Evolutionary conservation across 495 filamentous ascomycete genomes (phyloP), one percentile per base, ranked within the genome.

Genomic region (Talaromyces proteolyticus): DNA sequence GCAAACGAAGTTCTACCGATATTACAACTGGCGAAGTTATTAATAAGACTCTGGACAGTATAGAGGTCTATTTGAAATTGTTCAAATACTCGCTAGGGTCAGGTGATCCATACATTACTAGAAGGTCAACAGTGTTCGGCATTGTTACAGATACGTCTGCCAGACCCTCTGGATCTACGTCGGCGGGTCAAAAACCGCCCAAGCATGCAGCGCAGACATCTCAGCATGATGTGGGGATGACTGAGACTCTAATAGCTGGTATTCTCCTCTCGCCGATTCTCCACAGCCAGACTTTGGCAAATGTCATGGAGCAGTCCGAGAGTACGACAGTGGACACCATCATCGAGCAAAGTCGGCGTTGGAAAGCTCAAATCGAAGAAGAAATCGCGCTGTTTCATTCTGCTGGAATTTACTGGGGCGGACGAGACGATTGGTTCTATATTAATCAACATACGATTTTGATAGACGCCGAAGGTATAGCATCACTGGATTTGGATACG

Each of bases 241-340:
- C 0, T 16, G 20, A 20, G 26, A 8, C 17, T 47, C 25, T 47
- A 19, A 12, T 47, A n/a, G 44, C 44, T 47, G 44, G 44, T 47
- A 24, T 18, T 47, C 44, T 20, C 7, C 44, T n/a, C 22, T 20
- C 29, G 14, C 14, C 21, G n/a, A n/a, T 36, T 14, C 29, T n/a
- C 29, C 29, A 14, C 10, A 36, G 6, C 8, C 26, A 22, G 7
- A 20, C 24, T 20, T 16, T 47, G 25, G 44, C 22, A 16, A 19
- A 47, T 34, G 26, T 47, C 29, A 16, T 36, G n/a, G 44, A 19
- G n/a, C 25, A 47, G 26, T n/a, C n/a, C n/a, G 37, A 47, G 24
- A 18, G 10, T 10, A 24, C 4, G 7, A 36, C n/a, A 19, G 6
- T 21, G 18, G 22, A 26, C 42, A 10, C 6, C 20, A 17, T 47